A percentile compares a stretch with the other conserved stretches of the same genome.
Conservation (phyloP, 2,329 filamentous ascomycete species). For the Trichoderma arundinaceum region DNA sequence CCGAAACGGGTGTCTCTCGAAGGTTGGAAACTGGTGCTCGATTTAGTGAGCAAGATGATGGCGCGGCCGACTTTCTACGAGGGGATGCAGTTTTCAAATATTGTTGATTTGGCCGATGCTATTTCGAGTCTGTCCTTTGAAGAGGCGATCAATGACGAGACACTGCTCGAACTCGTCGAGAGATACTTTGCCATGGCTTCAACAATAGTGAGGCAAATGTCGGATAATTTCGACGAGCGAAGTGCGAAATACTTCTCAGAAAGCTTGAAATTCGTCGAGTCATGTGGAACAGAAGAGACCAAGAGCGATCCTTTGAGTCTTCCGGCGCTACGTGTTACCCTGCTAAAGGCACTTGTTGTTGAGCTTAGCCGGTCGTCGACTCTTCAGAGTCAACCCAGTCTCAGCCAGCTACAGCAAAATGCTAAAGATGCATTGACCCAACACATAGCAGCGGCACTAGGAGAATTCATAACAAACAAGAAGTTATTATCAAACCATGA, state of each 20-base stretch:
- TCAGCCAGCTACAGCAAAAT: slow-evolving; percentile 37
- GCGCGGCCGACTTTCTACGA: slow-evolving; percentile 58
- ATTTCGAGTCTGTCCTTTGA: slow-evolving; percentile 41
- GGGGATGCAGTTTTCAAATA: slow-evolving; percentile 49
- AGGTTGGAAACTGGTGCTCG: slow-evolving; percentile 49
- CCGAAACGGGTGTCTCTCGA: slow-evolving; percentile 39
- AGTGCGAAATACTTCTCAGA: slow-evolving; percentile 49
- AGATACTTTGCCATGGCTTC: slow-evolving; percentile 44
- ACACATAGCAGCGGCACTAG: slow-evolving; percentile 38
- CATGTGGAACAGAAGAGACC: slow-evolving; percentile 34
- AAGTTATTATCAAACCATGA: slow-evolving; percentile 40
- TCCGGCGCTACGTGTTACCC: slow-evolving; percentile 44
- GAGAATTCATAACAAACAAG: slow-evolving; percentile 41
- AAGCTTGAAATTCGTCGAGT: slow-evolving; percentile 38
- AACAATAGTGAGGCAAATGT: slow-evolving; percentile 51
- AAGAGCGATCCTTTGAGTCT: slow-evolving; percentile 19
- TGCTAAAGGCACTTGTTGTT: slow-evolving; percentile 45
- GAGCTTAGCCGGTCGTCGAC: slow-evolving; percentile 41
- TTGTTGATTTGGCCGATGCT: slow-evolving; percentile 44
- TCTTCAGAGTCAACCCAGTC: slow-evolving; percentile 37
- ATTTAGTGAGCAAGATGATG: slow-evolving; percentile 57
- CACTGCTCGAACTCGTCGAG: slow-evolving; percentile 43
- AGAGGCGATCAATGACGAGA: slow-evolving; percentile 37
- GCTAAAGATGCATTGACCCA: slow-evolving; percentile 41
- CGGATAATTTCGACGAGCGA: slow-evolving; percentile 50